A percentile compares a stretch with the other conserved stretches of the same genome.
These are phyloP conservation scores for Ammopiptanthus mongolicus DNA, from an alignment of 306 rosid species.

Conservation along the genomic window DNA sequence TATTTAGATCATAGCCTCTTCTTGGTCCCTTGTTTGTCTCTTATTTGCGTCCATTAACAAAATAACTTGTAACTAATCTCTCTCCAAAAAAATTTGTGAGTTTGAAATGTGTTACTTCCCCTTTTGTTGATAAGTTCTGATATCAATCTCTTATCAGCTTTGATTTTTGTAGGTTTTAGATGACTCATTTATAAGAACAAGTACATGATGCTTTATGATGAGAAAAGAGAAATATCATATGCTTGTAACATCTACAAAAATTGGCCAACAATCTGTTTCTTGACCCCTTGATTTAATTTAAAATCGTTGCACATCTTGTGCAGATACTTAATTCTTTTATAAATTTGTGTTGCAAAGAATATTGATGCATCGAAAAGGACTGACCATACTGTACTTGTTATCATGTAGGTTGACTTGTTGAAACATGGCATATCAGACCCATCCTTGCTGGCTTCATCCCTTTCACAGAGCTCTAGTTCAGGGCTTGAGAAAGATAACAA, in stretches of 20 bases:
- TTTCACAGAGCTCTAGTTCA: slow-evolving; percentile 48
- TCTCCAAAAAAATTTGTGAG: background rate
- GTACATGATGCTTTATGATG: background rate
- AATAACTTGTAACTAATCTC: background rate
- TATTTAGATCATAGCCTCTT: background rate
- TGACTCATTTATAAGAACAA: background rate
- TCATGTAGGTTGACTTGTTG: slow-evolving; percentile 74
- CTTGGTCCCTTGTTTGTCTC: background rate
- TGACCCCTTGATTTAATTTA: background rate
- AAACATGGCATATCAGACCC: slow-evolving; percentile 88
- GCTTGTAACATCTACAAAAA: background rate
- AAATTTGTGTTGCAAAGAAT: background rate
- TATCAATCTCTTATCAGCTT: background rate
- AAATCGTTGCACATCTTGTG: background rate
- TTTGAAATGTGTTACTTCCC: background rate
- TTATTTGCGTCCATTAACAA: background rate
- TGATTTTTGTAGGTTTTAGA: background rate
- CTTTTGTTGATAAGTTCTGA: background rate
- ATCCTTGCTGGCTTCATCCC: slow-evolving; percentile 45
- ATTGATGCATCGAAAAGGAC: background rate
- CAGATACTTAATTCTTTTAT: background rate
- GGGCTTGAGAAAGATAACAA: slow-evolving; percentile 55
- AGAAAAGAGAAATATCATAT: background rate
- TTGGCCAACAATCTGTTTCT: background rate
- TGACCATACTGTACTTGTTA: background rate